Percentiles rank a stretch among this genome's conserved stretches.
Conservation (phyloP, 2,329 filamentous ascomycete genomes). For the Xylariaceae sp. region DNA sequence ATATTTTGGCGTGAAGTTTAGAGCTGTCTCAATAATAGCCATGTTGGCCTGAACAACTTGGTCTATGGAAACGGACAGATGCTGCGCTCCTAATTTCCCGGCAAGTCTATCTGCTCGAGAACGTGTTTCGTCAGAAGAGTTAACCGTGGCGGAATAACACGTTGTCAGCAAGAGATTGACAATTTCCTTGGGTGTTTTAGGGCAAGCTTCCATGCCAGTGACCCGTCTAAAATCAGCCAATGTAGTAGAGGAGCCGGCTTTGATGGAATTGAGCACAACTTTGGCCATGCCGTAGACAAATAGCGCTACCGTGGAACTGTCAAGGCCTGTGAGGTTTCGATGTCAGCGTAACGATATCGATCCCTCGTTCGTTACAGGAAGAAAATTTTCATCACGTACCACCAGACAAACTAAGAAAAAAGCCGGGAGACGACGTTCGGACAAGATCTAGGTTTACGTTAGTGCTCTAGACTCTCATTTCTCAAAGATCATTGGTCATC, state of each 20-base stretch:
- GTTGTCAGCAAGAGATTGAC: constrained; percentile 23
- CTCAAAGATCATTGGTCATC: too few relatives aligned
- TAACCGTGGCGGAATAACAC: constrained; percentile 23
- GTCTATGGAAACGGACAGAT: constrained; percentile 22
- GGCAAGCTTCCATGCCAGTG: constrained; percentile 15
- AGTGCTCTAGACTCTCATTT: too few relatives aligned
- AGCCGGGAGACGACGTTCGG: constrained; percentile 20
- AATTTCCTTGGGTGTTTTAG: constrained; percentile 22
- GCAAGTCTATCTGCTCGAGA: constrained; percentile 22
- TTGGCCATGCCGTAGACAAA: constrained; percentile 28
- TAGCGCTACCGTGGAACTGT: constrained; percentile 18
- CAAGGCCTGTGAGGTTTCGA: constrained; percentile 3
- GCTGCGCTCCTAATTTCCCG: constrained; percentile 12
- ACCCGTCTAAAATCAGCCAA: constrained; percentile 23
- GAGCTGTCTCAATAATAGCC: constrained; percentile 15
- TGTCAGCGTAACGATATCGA: too few relatives aligned
- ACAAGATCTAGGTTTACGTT: too few relatives aligned
- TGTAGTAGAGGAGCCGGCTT: constrained; percentile 16
- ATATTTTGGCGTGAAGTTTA: constrained; percentile 20
- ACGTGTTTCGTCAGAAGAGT: constrained; percentile 26
- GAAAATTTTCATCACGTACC: too few relatives aligned
- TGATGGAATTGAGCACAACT: constrained; percentile 22
- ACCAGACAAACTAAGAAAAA: constrained; percentile 24
- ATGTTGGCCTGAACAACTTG: constrained; percentile 10
- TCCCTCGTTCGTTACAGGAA: too few relatives aligned